Conservation (phyloP, 306 rosid species). For the Abrus pulchellus region DNA sequence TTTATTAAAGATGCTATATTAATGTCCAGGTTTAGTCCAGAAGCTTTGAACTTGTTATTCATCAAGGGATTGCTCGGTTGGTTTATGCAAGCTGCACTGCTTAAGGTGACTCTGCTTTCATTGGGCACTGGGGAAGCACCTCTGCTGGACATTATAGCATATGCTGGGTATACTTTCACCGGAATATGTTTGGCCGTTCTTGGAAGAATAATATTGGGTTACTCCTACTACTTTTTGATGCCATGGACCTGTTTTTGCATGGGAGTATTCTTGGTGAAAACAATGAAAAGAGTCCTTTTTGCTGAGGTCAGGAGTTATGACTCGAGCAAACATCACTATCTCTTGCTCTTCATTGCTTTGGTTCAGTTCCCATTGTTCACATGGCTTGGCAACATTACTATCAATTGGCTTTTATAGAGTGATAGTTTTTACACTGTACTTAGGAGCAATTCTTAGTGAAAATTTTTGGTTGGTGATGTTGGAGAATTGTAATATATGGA, state of each 20-base stretch:
- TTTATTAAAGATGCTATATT: slow-evolving; percentile 36
- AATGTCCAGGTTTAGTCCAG: slow-evolving; percentile 87
- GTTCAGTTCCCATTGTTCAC: slow-evolving; percentile 91
- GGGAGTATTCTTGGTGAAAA: slow-evolving; percentile 97
- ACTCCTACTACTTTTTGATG: slow-evolving; percentile 86
- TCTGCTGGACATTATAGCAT: slow-evolving; percentile 84
- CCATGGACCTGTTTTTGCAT: slow-evolving; percentile 92
- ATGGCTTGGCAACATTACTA: slow-evolving; percentile 92
- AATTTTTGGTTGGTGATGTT: slow-evolving; percentile 33
- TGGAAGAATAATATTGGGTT: slow-evolving; percentile 72
- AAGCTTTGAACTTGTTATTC: slow-evolving; percentile 92
- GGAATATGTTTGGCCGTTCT: slow-evolving; percentile 86
- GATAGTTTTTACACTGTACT: slow-evolving; percentile 45
- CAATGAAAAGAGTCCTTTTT: slow-evolving; percentile 92
- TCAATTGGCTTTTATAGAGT: slow-evolving; percentile 86
- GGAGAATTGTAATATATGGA: slow-evolving; percentile 40
- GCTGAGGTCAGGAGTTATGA: slow-evolving; percentile 92
- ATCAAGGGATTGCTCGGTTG: slow-evolving; percentile 95
- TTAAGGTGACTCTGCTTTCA: slow-evolving; percentile 77
- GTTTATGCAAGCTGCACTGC: slow-evolving; percentile 81
- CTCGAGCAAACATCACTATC: slow-evolving; percentile 92
- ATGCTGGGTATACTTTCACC: slow-evolving; percentile 82
- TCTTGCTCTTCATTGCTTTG: slow-evolving; percentile 88
- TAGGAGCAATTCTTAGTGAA: slow-evolving; percentile 45
- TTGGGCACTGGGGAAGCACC: slow-evolving; percentile 92